Evolutionary conservation across 2,329 filamentous ascomycete genomes (phyloP).

Genomic region (Aquanectria penicillioides): DNA sequence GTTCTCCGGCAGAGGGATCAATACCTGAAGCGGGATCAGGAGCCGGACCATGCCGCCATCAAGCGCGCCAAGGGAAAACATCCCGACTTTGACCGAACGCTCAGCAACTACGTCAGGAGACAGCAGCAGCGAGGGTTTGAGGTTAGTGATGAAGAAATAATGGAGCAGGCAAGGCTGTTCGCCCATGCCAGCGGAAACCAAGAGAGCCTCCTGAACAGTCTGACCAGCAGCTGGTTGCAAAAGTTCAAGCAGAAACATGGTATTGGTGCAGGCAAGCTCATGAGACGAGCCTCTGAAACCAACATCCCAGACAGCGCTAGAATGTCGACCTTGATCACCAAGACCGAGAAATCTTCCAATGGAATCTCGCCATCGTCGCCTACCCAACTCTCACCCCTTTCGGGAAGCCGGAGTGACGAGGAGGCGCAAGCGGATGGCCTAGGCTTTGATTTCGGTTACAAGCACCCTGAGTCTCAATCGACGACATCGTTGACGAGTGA

Average conservation of each 20-base stretch:
- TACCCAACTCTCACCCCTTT: constrained; percentile 73
- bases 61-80: constrained; percentile 86
- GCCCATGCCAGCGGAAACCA: constrained; percentile 74
- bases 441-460: constrained; percentile 47
- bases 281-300: constrained; percentile 69
- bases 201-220: constrained; percentile 76
- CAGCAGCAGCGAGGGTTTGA: constrained; percentile 79
- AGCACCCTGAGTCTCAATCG: constrained; percentile 47
- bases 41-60: constrained; percentile 71
- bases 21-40: constrained; percentile 85
- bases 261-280: constrained; percentile 59
- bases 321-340: constrained; percentile 57
- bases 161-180: constrained; percentile 86
- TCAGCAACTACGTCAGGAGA: constrained; percentile 88
- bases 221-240: constrained; percentile 85
- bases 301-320: constrained; percentile 77
- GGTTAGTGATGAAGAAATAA: constrained; percentile 82
- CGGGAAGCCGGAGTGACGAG: constrained; percentile 75
- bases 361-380: constrained; percentile 79
- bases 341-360: constrained; percentile 57
- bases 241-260: constrained; percentile 94
- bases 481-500: constrained; percentile 47
- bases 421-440: constrained; percentile 62
- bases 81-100: constrained; percentile 90
- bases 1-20: constrained; percentile 95